A percentile compares a stretch with the other conserved stretches of the same genome.
Conservation (phyloP, 805 yeast genomes). For the Zygoascus tannicola region DNA sequence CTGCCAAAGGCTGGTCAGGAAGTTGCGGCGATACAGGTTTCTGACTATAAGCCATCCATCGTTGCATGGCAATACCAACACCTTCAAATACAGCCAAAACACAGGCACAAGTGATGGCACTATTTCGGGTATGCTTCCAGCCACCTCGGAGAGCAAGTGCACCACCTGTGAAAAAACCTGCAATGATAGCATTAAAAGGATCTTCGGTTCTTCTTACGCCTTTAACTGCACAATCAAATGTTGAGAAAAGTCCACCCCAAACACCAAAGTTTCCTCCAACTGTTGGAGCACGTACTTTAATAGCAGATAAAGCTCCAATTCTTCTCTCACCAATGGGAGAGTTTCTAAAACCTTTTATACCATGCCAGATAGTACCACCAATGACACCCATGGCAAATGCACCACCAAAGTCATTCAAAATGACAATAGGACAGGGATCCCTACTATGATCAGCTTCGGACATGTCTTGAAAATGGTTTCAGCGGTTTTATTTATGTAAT, state of each 20-base stretch:
- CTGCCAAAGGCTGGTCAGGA: slow-evolving; percentile 24
- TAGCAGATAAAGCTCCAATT: slow-evolving; percentile 78
- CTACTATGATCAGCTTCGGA: slow-evolving; percentile 77
- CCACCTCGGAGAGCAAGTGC: slow-evolving; percentile 98
- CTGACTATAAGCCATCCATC: slow-evolving; percentile 78
- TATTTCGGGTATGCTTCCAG: slow-evolving; percentile 91
- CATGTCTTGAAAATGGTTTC: background rate
- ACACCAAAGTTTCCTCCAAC: slow-evolving; percentile 99
- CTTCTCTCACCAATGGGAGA: slow-evolving; percentile 94
- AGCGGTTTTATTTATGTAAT: no score
- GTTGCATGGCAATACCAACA: slow-evolving; percentile 92
- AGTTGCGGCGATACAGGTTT: slow-evolving; percentile 40
- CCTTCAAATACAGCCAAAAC: slow-evolving; percentile 95
- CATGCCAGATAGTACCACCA: slow-evolving; percentile 99
- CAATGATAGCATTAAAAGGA: slow-evolving; percentile 96
- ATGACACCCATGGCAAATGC: slow-evolving; percentile 98
- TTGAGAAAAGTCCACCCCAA: slow-evolving; percentile 98
- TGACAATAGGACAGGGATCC: slow-evolving; percentile 98
- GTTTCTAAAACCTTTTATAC: slow-evolving; percentile 96
- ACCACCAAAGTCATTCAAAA: slow-evolving; percentile 95
- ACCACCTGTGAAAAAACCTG: slow-evolving; percentile 98
- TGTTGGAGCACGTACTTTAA: slow-evolving; percentile 94
- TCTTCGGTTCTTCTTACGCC: slow-evolving; percentile 96
- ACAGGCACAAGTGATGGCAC: slow-evolving; percentile 97
- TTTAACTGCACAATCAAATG: slow-evolving; percentile 91